Percentiles rank a stretch among this genome's conserved stretches.
Conservation (phyloP, 345 rosid genomes). For the Acer saccharum region DNA sequence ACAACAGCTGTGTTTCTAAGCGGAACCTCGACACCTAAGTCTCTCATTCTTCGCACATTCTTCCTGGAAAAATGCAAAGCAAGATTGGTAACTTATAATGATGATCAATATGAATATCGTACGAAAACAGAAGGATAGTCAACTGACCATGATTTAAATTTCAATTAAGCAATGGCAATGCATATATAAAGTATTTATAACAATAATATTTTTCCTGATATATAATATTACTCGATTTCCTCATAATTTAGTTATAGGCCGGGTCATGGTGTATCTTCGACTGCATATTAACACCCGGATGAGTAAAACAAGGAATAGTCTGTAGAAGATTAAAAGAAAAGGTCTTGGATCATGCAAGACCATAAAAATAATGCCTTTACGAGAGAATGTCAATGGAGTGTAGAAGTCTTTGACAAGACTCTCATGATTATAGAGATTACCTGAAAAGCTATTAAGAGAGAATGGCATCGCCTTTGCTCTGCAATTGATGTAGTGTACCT, state of each 20-base stretch:
- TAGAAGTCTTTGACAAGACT: background rate
- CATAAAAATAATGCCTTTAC: no score
- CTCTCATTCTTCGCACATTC: conserved; percentile 40
- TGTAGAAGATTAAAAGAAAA: background rate
- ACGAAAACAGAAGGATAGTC: background rate
- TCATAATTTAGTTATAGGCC: no score
- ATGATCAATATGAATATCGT: background rate
- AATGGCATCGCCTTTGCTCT: conserved; percentile 58
- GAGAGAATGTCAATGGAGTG: background rate
- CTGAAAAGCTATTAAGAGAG: conserved; percentile 64
- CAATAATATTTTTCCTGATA: background rate
- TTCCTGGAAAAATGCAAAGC: conserved; percentile 31
- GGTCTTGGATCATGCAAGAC: background rate
- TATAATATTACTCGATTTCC: background rate
- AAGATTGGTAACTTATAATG: background rate
- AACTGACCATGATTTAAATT: background rate
- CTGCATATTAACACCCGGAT: background rate
- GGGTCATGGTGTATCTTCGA: background rate
- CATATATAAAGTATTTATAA: background rate
- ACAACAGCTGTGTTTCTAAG: conserved; percentile 9
- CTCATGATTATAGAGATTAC: conserved; percentile 35
- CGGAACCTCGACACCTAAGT: conserved; percentile 22
- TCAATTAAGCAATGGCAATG: background rate
- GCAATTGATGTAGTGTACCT: conserved; percentile 61
- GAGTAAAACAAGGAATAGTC: background rate